phyloP scores from a whole-genome alignment of 2,329 filamentous ascomycete genomes.

The Talaromyces sp. region DNA sequence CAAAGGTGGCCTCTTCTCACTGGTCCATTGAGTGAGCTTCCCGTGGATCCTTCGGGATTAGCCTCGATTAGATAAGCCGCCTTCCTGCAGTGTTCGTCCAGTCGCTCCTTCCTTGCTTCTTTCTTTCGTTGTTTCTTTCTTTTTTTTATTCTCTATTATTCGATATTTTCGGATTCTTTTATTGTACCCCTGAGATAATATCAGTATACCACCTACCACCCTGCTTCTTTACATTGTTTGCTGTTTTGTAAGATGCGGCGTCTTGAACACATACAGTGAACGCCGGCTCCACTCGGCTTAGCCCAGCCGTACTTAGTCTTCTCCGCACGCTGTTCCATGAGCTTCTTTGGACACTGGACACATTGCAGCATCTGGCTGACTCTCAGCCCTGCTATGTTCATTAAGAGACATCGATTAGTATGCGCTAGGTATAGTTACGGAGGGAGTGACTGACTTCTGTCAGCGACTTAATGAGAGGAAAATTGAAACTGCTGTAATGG shows the following conservation, averaged over 20 bases:
- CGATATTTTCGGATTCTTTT: background rate
- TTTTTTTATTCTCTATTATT: background rate
- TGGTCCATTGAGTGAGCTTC: constrained; percentile 7
- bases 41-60: constrained; percentile 4
- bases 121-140: background rate
- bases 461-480: background rate
- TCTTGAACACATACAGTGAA: background rate
- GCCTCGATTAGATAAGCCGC: background rate
- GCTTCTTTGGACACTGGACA: constrained; percentile 2
- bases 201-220: background rate
- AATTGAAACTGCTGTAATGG: background rate
- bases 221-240: background rate
- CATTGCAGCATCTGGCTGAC: background rate
- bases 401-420: background rate
- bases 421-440: background rate
- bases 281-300: constrained; percentile 5
- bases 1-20: constrained; percentile 45
- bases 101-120: background rate
- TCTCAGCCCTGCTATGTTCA: no score
- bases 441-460: background rate
- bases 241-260: background rate
- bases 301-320: constrained; percentile 6
- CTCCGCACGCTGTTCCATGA: constrained; percentile 8
- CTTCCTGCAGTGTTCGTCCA: background rate
- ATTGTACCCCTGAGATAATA: background rate